These are phyloP conservation scores for Marasmius sp. DNA, from an alignment of 1,284 basidiomycete species.

Conservation along the genomic window DNA sequence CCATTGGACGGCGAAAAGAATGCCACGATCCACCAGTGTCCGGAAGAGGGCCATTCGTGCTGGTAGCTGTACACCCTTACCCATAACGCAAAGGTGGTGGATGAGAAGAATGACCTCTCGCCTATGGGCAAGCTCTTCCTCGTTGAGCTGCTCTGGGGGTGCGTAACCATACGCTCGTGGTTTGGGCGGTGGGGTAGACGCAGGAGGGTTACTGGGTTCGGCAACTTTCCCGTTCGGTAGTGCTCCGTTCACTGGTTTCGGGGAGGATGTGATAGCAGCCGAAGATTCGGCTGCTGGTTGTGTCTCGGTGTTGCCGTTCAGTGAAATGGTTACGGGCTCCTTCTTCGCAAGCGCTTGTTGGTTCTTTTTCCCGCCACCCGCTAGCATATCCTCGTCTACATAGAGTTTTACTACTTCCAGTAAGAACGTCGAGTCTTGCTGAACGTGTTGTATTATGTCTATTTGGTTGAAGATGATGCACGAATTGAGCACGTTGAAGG, in stretches of 20 bases:
- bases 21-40: conserved; percentile 83
- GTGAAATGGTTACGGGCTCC: conserved; percentile 4
- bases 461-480: conserved; percentile 99
- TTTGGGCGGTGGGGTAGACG: background rate
- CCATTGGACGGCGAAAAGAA: conserved; percentile 92
- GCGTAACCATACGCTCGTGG: conserved; percentile 46
- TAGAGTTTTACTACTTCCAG: conserved; percentile 79
- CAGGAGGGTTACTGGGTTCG: conserved; percentile 4
- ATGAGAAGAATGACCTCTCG: conserved; percentile 83
- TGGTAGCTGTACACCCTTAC: conserved; percentile 92
- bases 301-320: background rate
- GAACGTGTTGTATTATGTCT: conserved; percentile 92
- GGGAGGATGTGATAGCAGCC: conserved; percentile 28
- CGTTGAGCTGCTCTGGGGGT: conserved; percentile 48
- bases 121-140: conserved; percentile 52
- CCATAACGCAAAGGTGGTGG: conserved; percentile 93
- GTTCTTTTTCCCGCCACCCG: conserved; percentile 26
- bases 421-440: conserved; percentile 76
- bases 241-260: conserved; percentile 30
- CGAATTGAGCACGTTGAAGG: conserved; percentile 95
- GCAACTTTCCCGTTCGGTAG: conserved; percentile 14
- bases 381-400: conserved; percentile 63
- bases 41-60: conserved; percentile 89
- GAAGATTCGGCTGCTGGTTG: conserved; percentile 17
- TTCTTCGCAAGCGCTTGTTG: conserved; percentile 19